phyloP scores from a whole-genome alignment of 2,329 filamentous ascomycete genomes.

The Aspergillus sp. region DNA sequence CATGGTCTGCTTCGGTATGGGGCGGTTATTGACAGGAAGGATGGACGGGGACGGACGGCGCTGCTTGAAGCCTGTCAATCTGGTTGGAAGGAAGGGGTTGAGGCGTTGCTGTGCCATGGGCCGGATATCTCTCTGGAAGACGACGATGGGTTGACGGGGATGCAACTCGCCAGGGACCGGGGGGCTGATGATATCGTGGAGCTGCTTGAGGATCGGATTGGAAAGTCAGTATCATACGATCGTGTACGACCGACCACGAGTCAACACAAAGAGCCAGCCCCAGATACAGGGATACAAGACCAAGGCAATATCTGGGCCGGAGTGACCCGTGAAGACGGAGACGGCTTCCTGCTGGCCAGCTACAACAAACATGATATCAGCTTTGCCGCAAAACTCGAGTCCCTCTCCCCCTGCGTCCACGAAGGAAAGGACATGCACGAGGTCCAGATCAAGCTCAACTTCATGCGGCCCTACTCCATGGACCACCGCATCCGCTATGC shows the following conservation, averaged over 20 bases:
- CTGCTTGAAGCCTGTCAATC: background rate
- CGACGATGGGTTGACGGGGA: background rate
- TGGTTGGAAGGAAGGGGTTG: background rate
- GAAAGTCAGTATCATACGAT: too few relatives aligned
- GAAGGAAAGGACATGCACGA: conserved; percentile 4
- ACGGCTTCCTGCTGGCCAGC: conserved; percentile 5
- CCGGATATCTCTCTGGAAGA: background rate
- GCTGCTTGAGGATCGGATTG: background rate
- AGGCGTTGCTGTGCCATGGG: background rate
- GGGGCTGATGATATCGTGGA: background rate
- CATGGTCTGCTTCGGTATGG: background rate
- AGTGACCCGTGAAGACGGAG: conserved; percentile 2
- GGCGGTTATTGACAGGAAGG: background rate
- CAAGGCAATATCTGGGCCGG: conserved; percentile 1
- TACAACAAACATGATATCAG: conserved; percentile 6
- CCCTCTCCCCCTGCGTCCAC: background rate
- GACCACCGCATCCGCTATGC: conserved; percentile 7
- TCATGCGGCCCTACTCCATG: conserved; percentile 8
- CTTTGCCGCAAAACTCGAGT: conserved; percentile 7
- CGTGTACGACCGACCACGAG: background rate
- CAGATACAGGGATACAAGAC: background rate
- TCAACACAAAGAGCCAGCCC: background rate
- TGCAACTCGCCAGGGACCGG: background rate
- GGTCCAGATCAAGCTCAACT: conserved; percentile 7
- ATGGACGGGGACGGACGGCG: background rate